Evolutionary conservation across 257 asterid species (phyloP).

Genomic region (Solanum chmielewskii): DNA sequence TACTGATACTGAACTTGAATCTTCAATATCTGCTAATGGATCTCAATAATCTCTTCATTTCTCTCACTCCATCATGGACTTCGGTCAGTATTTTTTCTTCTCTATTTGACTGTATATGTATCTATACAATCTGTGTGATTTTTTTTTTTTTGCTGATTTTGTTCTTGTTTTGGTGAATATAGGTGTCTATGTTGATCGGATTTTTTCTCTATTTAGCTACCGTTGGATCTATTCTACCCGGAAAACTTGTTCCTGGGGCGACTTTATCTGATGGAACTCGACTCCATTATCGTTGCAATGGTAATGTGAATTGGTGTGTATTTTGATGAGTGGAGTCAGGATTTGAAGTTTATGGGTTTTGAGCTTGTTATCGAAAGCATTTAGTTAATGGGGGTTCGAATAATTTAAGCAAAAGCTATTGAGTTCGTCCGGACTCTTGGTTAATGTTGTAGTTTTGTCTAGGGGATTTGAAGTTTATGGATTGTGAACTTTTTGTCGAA

Average conservation of each 20-base stretch:
- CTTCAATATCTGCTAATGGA: conserved; percentile 30
- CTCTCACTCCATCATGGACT: conserved; percentile 56
- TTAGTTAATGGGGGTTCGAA: neutral
- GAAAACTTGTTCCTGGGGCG: conserved; percentile 61
- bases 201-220: conserved; percentile 60
- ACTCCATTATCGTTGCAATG: conserved; percentile 77
- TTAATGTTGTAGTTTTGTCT: neutral
- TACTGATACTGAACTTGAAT: neutral
- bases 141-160: neutral
- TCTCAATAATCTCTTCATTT: conserved; percentile 30
- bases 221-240: conserved; percentile 77
- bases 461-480: neutral
- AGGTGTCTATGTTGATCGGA: conserved; percentile 53
- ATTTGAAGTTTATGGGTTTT: neutral
- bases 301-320: conserved; percentile 8
- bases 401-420: neutral
- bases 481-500: neutral
- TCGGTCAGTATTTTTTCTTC: conserved; percentile 37
- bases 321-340: neutral
- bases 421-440: neutral
- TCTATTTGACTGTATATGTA: neutral
- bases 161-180: neutral
- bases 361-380: neutral
- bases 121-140: neutral
- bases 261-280: conserved; percentile 66